Percentiles rank a stretch among this genome's conserved stretches.
These are phyloP conservation scores for Liriodendron chinense DNA, from an alignment of 164 flowering plant species.

Conservation along the genomic window DNA sequence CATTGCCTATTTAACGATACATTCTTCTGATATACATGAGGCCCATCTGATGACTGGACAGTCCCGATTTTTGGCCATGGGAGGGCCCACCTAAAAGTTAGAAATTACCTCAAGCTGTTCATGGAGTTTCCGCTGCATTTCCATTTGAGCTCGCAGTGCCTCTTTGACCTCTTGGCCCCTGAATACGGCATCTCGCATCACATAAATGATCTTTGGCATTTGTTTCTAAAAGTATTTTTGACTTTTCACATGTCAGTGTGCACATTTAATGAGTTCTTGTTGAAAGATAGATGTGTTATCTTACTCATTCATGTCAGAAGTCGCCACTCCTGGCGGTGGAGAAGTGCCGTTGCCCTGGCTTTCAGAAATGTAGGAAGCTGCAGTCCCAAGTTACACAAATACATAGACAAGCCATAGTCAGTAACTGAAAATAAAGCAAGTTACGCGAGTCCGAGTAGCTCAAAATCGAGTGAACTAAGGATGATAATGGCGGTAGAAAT, in stretches of 20 bases:
- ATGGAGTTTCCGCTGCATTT: constrained; percentile 84
- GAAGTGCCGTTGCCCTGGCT: constrained; percentile 32
- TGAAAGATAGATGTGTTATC: constrained; percentile 6
- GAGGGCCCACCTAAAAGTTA: background rate
- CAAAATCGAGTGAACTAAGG: no score
- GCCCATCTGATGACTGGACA: background rate
- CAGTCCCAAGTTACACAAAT: constrained; percentile 13
- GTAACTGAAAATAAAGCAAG: background rate
- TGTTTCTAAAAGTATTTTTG: background rate
- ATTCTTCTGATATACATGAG: background rate
- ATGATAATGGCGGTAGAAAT: background rate
- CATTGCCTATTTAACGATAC: background rate
- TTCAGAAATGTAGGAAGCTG: constrained; percentile 47
- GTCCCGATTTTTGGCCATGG: background rate
- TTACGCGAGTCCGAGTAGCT: background rate
- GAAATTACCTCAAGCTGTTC: constrained; percentile 80
- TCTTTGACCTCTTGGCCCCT: constrained; percentile 83
- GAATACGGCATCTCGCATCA: constrained; percentile 10
- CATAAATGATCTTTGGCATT: background rate
- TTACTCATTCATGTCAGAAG: constrained; percentile 53
- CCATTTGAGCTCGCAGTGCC: constrained; percentile 87
- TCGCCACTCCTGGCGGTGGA: constrained; percentile 29
- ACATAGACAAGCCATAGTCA: background rate
- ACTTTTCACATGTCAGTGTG: background rate
- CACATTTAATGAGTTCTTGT: background rate